Percentiles rank a stretch among this genome's conserved stretches.
Conservation (phyloP, 495 filamentous ascomycete species). For the Peziza echinospora region DNA sequence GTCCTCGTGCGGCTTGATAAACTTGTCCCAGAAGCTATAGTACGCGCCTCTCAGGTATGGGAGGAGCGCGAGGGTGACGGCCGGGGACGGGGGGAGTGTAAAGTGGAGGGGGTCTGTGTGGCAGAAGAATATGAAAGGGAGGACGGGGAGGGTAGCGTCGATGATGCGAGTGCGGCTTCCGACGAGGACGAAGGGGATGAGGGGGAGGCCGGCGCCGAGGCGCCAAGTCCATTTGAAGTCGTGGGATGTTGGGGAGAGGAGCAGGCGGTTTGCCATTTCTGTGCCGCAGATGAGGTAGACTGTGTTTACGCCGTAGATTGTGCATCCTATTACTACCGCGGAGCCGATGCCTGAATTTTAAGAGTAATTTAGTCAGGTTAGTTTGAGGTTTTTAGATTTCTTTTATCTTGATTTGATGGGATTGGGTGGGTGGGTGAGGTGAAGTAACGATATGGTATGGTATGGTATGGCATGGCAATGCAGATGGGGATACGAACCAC, state of each 20-base stretch:
- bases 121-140: conserved; percentile 19
- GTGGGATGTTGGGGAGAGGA: conserved; percentile 11
- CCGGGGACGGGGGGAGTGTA: conserved; percentile 19
- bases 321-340: conserved; percentile 18
- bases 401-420: conserved; percentile 3
- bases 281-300: conserved; percentile 20
- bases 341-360: conserved; percentile 16
- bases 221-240: conserved; percentile 20
- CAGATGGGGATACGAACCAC: conserved; percentile 13
- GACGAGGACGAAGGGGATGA: conserved; percentile 20
- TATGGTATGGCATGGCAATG: too few relatives aligned
- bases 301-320: conserved; percentile 19
- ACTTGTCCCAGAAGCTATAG: conserved; percentile 14
- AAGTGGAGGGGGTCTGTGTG: conserved; percentile 20
- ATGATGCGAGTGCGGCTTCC: conserved; percentile 19
- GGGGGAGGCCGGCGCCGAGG: conserved; percentile 17
- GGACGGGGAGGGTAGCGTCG: conserved; percentile 18
- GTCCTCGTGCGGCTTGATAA: conserved; percentile 17
- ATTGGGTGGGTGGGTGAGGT: conserved; percentile 6
- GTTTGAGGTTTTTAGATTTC: too few relatives aligned
- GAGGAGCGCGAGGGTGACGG: conserved; percentile 19
- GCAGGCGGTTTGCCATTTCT: conserved; percentile 17
- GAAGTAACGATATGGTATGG: too few relatives aligned
- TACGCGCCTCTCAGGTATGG: conserved; percentile 17
- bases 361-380: too few relatives aligned